Evolutionary conservation across 1,284 basidiomycete species (phyloP), one percentile per base, ranked within the genome.

Genomic region (Agaricales sp.): DNA sequence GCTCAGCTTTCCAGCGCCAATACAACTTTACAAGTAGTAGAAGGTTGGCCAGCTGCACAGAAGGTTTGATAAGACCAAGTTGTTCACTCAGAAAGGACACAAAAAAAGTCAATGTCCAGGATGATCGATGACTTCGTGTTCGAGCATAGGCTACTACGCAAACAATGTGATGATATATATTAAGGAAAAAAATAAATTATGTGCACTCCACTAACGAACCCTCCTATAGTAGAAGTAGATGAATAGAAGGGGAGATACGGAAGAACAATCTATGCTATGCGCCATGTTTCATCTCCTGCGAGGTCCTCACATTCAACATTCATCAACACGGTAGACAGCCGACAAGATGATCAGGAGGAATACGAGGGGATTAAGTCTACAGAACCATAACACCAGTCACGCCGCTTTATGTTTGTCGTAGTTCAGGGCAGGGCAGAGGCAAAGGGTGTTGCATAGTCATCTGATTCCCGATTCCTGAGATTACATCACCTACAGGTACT

Each of bases 171-270:
- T 19, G 43, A 30, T 26, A 20, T 41, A 52, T 24, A 50, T 52
- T 22, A 11, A 23, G 46, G 21, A 38, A 43, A 47, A 24, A 35
- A 22, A 39, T 51, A 56, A 58, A 57, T 60, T 65, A 82, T 88
- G 85, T 88, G 71, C 82, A 83, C 86, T 84, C 78, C 80, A 46
- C 79, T 80, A 85, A 88, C 85, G 85, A 85, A 73, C 85, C 83
- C 82, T 65, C 71, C 63, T 65, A 65, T 69, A 73, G 68, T 76
- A 80, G 54, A 61, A 57, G 53, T 52, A 59, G 62, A 57, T 41
- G 59, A 67, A 71, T 72, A 70, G 64, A 70, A 64, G 74, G 78
- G 83, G 80, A 83, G 86, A 88, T 88, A 88, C 84, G 79, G 83
- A 80, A 82, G 85, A 78, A 74, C 74, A 78, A 69, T 73, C 75